Conservation (phyloP, 257 asterid genomes). For the Capsicum rhomboideum region DNA sequence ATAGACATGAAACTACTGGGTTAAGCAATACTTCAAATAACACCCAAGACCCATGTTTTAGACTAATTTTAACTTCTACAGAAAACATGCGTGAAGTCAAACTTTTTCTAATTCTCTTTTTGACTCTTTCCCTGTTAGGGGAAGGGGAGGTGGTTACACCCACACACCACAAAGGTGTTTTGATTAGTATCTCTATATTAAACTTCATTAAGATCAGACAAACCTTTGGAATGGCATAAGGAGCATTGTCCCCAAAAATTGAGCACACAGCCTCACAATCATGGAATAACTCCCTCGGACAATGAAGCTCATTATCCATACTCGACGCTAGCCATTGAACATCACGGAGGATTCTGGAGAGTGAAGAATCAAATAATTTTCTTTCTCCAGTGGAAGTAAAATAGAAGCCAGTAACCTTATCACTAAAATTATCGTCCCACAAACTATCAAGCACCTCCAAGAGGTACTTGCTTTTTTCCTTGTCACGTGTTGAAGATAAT, state of each 20-base stretch:
- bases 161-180: background rate
- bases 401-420: slow-evolving; percentile 45
- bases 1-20: background rate
- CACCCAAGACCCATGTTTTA: background rate
- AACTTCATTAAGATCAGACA: slow-evolving; percentile 9
- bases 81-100: background rate
- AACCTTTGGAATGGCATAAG: slow-evolving; percentile 79
- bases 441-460: slow-evolving; percentile 78
- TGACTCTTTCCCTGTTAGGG: background rate
- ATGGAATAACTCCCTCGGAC: slow-evolving; percentile 66
- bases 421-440: slow-evolving; percentile 74
- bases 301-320: slow-evolving; percentile 45
- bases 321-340: slow-evolving; percentile 60
- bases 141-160: background rate
- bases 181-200: background rate
- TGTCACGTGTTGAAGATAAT: slow-evolving; percentile 40
- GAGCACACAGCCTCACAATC: slow-evolving; percentile 71
- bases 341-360: slow-evolving; percentile 46
- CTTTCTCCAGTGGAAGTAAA: slow-evolving; percentile 38
- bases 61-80: background rate
- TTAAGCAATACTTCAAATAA: background rate
- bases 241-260: slow-evolving; percentile 65
- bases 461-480: slow-evolving; percentile 52
- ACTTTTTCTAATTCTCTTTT: background rate
- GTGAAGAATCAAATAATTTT: slow-evolving; percentile 48